A percentile compares a stretch with the other conserved stretches of the same genome.
Conservation (phyloP, 176 grass and related monocot species). For the Carex cristatella region DNA sequence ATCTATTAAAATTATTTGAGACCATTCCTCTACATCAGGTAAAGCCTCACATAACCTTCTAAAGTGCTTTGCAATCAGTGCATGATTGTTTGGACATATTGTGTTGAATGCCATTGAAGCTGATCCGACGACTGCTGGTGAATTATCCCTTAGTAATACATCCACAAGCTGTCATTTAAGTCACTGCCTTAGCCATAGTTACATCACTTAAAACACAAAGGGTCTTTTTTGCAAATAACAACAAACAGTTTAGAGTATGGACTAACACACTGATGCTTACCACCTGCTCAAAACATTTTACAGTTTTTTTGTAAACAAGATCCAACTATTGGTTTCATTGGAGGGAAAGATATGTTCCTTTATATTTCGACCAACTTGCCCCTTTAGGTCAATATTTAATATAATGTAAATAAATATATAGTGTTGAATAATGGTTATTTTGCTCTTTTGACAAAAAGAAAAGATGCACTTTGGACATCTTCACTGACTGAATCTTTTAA, state of each 20-base stretch:
- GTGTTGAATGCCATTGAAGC: constrained; percentile 70
- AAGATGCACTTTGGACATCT: neutral
- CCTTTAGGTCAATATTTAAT: too few species aligned
- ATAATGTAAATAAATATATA: neutral
- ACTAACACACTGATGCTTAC: neutral
- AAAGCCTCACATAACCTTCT: constrained; percentile 68
- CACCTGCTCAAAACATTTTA: neutral
- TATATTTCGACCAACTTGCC: neutral
- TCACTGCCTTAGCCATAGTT: neutral
- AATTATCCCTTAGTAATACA: constrained; percentile 61
- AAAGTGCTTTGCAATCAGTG: constrained; percentile 65
- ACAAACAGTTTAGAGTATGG: neutral
- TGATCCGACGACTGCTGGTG: constrained; percentile 65
- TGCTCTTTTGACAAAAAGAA: neutral
- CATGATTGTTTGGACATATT: constrained; percentile 61
- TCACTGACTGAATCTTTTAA: neutral
- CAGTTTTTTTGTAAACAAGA: neutral
- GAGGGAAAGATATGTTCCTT: neutral
- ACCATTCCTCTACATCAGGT: constrained; percentile 93
- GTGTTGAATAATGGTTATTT: neutral
- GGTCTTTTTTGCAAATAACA: neutral
- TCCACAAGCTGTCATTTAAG: constrained; percentile 59
- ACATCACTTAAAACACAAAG: constrained; percentile 14
- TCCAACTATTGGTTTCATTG: neutral
- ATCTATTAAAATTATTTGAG: constrained; percentile 71